Evolutionary conservation across 2,329 filamentous ascomycete genomes (phyloP), one percentile per base, ranked within the genome.

Genomic region (Tolypocladium capitatum): DNA sequence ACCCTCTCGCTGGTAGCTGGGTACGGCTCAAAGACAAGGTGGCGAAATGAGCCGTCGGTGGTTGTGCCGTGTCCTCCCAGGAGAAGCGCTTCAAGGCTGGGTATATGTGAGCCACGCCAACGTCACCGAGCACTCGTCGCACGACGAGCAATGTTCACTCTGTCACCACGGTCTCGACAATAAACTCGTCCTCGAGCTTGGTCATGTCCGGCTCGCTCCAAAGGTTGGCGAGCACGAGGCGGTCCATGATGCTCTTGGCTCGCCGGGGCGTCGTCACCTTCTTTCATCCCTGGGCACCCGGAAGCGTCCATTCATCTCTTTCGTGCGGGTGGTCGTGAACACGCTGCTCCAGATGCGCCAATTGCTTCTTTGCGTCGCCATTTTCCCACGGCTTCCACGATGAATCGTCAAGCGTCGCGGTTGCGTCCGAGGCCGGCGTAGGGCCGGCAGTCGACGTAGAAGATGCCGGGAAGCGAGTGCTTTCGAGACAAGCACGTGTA

Each of bases 371-470:
- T n/a, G 43, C 43, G 20, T 33, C 43, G 14, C 43, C 31, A 8
- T 45, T 45, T 3, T 31, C 43, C 43, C 43, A 45, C 14, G 43
- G 43, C 20, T 45, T 45, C 43, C 43, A 45, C 6, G 31, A 45
- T 4, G 43, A 45, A 14, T 6, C 20, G 30, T n/a, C 43, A 4
- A 45, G 30, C 4, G 30, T 45, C 6, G 36, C 44, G 9, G 43
- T 45, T 1, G 36, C 20, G n/a, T n/a, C n/a, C n/a, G n/a, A n/a
- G n/a, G 14, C 53, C 51, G 38, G 53, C 51, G 18, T 55, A 46
- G 2, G 57, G 57, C 57, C 56, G 58, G 28, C 56, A 47, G 45
- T 59, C 56, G 18, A 59, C 49, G 47, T 58, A 58, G 46, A 54
- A 58, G 32, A 59, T 46, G 41, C 55, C 56, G 10, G 52, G 49